Evolutionary conservation across 164 flowering plant genomes (phyloP), one percentile per base, ranked within the genome.

Genomic region (Kingdonia uniflora): DNA sequence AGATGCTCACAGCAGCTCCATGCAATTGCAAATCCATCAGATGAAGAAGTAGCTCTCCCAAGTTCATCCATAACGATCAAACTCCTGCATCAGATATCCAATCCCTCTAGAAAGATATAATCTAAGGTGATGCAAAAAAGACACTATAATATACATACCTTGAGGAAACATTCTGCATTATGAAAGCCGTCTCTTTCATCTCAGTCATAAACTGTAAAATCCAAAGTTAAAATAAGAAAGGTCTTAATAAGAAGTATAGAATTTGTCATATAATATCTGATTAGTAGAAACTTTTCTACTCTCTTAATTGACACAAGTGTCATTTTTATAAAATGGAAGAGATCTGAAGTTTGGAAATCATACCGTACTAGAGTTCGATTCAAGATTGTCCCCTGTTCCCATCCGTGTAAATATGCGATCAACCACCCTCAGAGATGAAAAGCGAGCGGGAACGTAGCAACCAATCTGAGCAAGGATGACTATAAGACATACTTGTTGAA

Each of bases 1-100:
- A 94, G 82, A 74, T 86, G 77, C 73, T 94, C 99, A 55, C 95
- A 94, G 77, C 99, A 94, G 71, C 97, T 94, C 99, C 99, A 94
- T 11, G 97, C 92, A 63, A 94, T 73, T 64, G 97, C 95, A 69
- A 84, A 76, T 52, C 99, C 97, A 79, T 94, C 97, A 59, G 85
- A 73, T 24, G 99, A 88, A 66, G 99, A 88, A 21, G 97, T 94
- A 45, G 97, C 89, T 71, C 99, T 79, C 69, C 99, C 99, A 59
- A 94, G 85, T 66, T 89, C 99, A 77, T 94, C 99, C 85, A 84
- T 80, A 38, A 89, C 84, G 69, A 94, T 76, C 54, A 88, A 76
- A 69, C 99, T 94, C 81, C 99, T 92, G 71, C 19, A 26, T 57
- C 20, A 37, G 54, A 49, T 8, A 48, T 48, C 45, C 37, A 53